Percentiles rank a stretch among this genome's conserved stretches.
phyloP scores from a whole-genome alignment of 371 early-diverging fungal species.

The Mucor saturninus region DNA sequence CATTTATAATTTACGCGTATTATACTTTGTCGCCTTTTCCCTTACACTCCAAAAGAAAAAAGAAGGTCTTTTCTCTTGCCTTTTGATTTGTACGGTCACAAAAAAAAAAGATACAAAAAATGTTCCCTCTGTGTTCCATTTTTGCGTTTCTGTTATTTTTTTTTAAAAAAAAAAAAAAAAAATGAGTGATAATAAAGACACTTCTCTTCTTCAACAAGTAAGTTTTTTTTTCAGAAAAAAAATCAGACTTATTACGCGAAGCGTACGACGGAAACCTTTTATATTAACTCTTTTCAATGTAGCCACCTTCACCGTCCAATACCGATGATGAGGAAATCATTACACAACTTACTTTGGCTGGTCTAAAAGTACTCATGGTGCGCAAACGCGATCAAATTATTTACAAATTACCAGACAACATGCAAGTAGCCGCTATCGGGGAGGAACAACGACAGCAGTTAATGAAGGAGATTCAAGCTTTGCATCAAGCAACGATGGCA shows the following conservation, averaged over 20 bases:
- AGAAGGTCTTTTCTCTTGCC: neutral
- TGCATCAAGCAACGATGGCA: conserved; percentile 58
- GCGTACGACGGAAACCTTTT: neutral
- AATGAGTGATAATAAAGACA: conserved; percentile 12
- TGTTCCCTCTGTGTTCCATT: neutral
- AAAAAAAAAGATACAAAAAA: neutral
- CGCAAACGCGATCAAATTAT: conserved; percentile 65
- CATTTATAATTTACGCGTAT: too few species aligned
- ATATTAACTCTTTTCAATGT: neutral
- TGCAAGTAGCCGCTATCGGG: conserved; percentile 57
- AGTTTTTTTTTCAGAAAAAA: neutral
- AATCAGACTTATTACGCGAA: too few species aligned
- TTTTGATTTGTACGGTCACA: conserved; percentile 1
- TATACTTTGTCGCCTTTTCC: too few species aligned
- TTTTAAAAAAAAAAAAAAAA: conserved; percentile 6
- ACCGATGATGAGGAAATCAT: conserved; percentile 52
- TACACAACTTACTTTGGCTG: conserved; percentile 62
- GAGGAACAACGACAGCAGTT: conserved; percentile 56
- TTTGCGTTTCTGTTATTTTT: neutral
- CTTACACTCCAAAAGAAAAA: too few species aligned
- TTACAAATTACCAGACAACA: conserved; percentile 65
- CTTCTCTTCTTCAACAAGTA: conserved; percentile 20
- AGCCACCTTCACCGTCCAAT: neutral
- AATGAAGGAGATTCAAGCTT: conserved; percentile 56
- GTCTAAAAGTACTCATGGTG: conserved; percentile 64